Evolutionary conservation across 2,329 filamentous ascomycete species (phyloP).

Genomic region (Alternaria ethzedia): DNA sequence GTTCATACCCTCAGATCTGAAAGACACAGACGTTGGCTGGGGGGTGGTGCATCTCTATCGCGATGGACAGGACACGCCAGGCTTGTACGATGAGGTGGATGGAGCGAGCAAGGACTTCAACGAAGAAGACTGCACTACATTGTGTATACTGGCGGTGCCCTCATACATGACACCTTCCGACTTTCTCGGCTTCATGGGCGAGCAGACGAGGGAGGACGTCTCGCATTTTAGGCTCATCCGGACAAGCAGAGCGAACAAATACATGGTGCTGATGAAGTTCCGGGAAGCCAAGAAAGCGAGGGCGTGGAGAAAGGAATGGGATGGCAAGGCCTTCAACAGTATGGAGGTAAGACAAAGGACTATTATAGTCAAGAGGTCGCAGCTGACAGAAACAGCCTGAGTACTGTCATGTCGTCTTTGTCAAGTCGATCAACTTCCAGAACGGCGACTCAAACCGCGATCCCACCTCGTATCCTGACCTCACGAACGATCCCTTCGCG

Average conservation of each 20-base stretch:
- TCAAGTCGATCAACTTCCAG: slow-evolving; percentile 89
- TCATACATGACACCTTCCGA: slow-evolving; percentile 92
- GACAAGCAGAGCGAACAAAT: slow-evolving; percentile 86
- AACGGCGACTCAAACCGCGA: slow-evolving; percentile 58
- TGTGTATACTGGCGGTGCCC: slow-evolving; percentile 94
- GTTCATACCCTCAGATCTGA: slow-evolving; percentile 73
- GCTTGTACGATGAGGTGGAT: slow-evolving; percentile 60
- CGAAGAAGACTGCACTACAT: slow-evolving; percentile 77
- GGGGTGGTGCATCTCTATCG: slow-evolving; percentile 94
- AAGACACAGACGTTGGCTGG: slow-evolving; percentile 82
- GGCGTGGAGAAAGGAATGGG: slow-evolving; percentile 84
- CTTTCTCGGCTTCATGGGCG: slow-evolving; percentile 88
- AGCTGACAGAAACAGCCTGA: slow-evolving; percentile 67
- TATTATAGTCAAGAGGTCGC: too few species aligned
- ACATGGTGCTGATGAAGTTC: slow-evolving; percentile 96
- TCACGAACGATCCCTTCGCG: slow-evolving; percentile 69
- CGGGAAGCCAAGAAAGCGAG: slow-evolving; percentile 74
- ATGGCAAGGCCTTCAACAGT: slow-evolving; percentile 90
- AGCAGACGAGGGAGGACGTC: slow-evolving; percentile 83
- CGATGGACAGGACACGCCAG: slow-evolving; percentile 76
- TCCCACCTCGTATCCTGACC: slow-evolving; percentile 63
- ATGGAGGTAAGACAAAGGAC: slow-evolving; percentile 70
- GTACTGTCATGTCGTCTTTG: slow-evolving; percentile 92
- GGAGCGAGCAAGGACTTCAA: slow-evolving; percentile 45
- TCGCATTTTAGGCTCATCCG: slow-evolving; percentile 95